phyloP scores from a whole-genome alignment of 441 rosid genomes.

The Erodium texanum region DNA sequence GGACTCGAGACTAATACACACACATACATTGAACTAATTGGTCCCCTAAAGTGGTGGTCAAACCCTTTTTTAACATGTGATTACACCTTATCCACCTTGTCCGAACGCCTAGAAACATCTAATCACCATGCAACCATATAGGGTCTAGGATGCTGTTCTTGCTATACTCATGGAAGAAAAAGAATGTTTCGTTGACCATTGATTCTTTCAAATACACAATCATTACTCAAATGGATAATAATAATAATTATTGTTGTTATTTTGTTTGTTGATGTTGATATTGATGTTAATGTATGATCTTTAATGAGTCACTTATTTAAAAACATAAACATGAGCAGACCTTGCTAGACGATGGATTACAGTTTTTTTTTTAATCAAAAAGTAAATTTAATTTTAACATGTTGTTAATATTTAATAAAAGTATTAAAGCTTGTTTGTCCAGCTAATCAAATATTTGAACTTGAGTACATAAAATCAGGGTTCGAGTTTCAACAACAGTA shows the following conservation, averaged over 20 bases:
- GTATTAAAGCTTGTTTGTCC: too few relatives aligned
- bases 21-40: not conserved
- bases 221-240: not conserved
- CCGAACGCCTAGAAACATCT: not conserved
- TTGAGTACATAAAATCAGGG: too few relatives aligned
- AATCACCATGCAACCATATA: not conserved
- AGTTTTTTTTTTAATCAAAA: too few relatives aligned
- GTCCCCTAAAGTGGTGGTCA: not conserved
- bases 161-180: not conserved
- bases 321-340: too few relatives aligned
- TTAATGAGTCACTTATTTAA: too few relatives aligned
- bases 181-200: conserved; percentile 2
- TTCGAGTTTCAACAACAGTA: too few relatives aligned
- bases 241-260: not conserved
- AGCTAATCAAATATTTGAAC: too few relatives aligned
- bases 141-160: not conserved
- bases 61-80: not conserved
- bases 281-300: too few relatives aligned
- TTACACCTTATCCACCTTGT: not conserved
- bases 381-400: too few relatives aligned
- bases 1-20: not conserved
- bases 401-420: too few relatives aligned
- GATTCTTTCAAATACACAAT: not conserved
- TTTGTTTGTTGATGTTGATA: too few relatives aligned
- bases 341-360: too few relatives aligned